Conservation (phyloP, 805 yeast species). For the Ogataea nitratoaversa region DNA sequence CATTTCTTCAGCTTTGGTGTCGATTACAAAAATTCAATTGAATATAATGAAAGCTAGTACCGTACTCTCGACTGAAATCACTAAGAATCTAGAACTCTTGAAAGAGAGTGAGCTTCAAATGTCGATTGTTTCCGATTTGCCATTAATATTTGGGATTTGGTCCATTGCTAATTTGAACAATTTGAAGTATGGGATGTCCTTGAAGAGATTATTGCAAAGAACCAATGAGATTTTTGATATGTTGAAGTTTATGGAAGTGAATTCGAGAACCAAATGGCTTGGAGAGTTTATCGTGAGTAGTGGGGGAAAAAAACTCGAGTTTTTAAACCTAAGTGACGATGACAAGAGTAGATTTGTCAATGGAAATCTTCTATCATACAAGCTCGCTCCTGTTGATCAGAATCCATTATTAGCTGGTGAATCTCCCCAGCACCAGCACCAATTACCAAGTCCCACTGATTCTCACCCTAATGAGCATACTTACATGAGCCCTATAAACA, state of each 20-base stretch:
- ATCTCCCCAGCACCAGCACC: not conserved
- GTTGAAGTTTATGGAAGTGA: slow-evolving; percentile 52
- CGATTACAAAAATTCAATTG: slow-evolving; percentile 36
- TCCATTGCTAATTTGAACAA: slow-evolving; percentile 59
- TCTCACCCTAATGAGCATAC: slow-evolving; percentile 14
- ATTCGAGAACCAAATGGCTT: slow-evolving; percentile 57
- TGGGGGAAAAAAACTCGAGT: slow-evolving; percentile 23
- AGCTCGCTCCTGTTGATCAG: slow-evolving; percentile 10
- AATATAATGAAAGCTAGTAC: slow-evolving; percentile 32
- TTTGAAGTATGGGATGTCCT: slow-evolving; percentile 46
- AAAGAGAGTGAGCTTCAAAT: slow-evolving; percentile 30
- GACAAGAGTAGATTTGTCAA: slow-evolving; percentile 20
- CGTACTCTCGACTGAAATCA: slow-evolving; percentile 28
- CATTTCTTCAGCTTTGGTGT: slow-evolving; percentile 30
- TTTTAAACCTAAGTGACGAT: slow-evolving; percentile 26
- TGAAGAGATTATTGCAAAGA: slow-evolving; percentile 35
- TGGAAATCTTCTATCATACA: slow-evolving; percentile 17
- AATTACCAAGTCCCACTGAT: slow-evolving; percentile 9
- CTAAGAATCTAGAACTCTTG: slow-evolving; percentile 27
- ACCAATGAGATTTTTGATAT: slow-evolving; percentile 56
- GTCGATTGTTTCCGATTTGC: slow-evolving; percentile 54
- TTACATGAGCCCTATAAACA: slow-evolving; percentile 28
- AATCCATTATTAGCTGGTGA: not conserved
- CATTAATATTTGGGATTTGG: slow-evolving; percentile 67
- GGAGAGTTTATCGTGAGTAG: slow-evolving; percentile 46